Percentiles rank a stretch among this genome's conserved stretches.
phyloP scores from a whole-genome alignment of 2,329 filamentous ascomycete genomes.

The Arthrobotrys pseudoclavata region DNA sequence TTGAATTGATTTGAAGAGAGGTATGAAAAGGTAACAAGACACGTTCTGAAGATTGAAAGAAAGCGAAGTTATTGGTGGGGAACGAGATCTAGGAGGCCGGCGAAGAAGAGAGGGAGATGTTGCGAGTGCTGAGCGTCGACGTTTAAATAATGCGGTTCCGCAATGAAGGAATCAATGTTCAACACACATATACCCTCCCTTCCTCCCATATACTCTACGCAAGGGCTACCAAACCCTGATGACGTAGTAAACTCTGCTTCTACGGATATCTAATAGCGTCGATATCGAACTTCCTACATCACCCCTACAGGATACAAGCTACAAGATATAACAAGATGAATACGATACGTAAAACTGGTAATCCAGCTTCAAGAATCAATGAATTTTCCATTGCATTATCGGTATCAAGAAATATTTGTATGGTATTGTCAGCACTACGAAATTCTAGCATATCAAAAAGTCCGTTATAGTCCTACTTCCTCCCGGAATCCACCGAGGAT shows the following conservation, averaged over 20 bases:
- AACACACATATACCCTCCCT: not conserved
- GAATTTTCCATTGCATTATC: not conserved
- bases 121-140: not conserved
- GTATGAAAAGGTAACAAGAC: not conserved
- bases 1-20: not conserved
- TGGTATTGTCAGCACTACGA: not conserved
- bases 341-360: no score
- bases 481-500: not conserved
- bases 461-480: not conserved
- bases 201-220: not conserved
- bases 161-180: not conserved
- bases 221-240: no score
- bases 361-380: not conserved
- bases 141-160: not conserved
- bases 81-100: not conserved
- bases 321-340: no score
- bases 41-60: not conserved
- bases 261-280: no score
- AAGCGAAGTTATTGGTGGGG: not conserved
- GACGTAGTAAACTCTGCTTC: no score
- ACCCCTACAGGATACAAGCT: no score
- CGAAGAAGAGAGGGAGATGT: not conserved
- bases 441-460: not conserved
- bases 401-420: not conserved
- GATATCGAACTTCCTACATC: no score